Percentiles rank a stretch among this genome's conserved stretches.
Evolutionary conservation across 73 alveolate genomes (phyloP).

Genomic region (Symbiodinium pilosum): DNA sequence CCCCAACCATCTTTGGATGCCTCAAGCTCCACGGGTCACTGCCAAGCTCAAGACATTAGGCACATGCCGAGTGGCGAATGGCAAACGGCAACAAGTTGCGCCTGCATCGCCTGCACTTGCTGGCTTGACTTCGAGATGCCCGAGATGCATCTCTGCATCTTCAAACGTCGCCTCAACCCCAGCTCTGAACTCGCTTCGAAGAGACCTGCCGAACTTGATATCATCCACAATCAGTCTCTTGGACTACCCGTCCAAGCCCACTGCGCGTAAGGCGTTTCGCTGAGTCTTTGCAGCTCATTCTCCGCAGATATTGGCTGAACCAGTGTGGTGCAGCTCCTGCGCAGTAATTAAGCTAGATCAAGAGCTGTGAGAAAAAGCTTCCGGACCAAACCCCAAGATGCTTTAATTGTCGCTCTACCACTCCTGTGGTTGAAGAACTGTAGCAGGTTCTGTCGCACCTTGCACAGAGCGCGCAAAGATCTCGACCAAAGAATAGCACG

Average conservation of each 20-base stretch:
- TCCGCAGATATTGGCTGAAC: constrained; percentile 68
- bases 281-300: not conserved
- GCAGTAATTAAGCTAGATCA: no score
- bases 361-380: not conserved
- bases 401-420: no score
- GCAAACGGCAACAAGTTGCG: constrained; percentile 73
- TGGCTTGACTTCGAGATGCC: not conserved
- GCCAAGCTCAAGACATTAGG: no score
- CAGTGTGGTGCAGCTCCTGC: constrained; percentile 70
- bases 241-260: no score
- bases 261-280: constrained; percentile 41
- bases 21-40: not conserved
- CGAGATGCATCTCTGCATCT: not conserved
- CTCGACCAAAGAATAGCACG: no score
- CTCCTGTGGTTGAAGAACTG: constrained; percentile 91
- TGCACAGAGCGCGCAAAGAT: not conserved
- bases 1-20: constrained; percentile 93
- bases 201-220: not conserved
- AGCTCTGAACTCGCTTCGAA: constrained; percentile 73
- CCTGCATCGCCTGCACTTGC: constrained; percentile 82
- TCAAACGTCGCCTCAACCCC: constrained; percentile 52
- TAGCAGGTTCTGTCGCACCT: constrained; percentile 75
- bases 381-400: not conserved
- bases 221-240: not conserved
- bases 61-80: constrained; percentile 10